Conservation (phyloP, 768 basidiomycete genomes). For the Xerocomus potaroensis region DNA sequence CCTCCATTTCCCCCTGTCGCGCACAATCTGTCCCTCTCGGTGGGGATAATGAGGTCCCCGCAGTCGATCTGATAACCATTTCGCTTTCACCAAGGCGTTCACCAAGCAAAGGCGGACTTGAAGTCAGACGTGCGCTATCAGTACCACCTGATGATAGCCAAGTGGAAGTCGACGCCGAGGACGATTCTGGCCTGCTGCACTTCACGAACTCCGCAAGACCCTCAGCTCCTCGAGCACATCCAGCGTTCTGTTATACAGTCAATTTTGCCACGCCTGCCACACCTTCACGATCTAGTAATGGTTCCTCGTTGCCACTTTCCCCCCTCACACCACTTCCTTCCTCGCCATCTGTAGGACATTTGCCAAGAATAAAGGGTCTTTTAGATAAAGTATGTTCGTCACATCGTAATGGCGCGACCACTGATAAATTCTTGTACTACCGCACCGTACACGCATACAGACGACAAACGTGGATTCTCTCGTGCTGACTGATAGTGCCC, state of each 20-base stretch:
- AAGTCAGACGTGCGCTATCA: conserved; percentile 26
- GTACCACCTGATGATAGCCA: conserved; percentile 14
- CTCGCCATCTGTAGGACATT: conserved; percentile 33
- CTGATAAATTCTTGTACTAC: neutral
- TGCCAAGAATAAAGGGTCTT: conserved; percentile 11
- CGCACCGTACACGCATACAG: neutral
- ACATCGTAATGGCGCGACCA: neutral
- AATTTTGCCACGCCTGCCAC: conserved; percentile 26
- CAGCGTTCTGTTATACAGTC: conserved; percentile 19
- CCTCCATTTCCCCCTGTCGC: conserved; percentile 16
- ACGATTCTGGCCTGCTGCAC: conserved; percentile 15
- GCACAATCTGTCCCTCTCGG: conserved; percentile 30
- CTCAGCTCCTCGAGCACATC: conserved; percentile 5
- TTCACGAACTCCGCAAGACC: conserved; percentile 18
- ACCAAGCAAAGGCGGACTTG: conserved; percentile 15
- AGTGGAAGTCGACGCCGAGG: conserved; percentile 25
- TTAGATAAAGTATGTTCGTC: conserved; percentile 18
- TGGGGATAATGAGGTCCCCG: conserved; percentile 7
- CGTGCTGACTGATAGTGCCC: neutral
- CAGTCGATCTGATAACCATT: conserved; percentile 21
- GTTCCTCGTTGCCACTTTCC: conserved; percentile 29
- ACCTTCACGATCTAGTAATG: neutral
- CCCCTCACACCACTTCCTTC: conserved; percentile 51
- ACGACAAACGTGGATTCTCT: conserved; percentile 3
- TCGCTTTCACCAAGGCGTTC: conserved; percentile 27